Evolutionary conservation across 805 yeast species (phyloP), one percentile per base, ranked within the genome.

Genomic region (Candida vaughaniae): DNA sequence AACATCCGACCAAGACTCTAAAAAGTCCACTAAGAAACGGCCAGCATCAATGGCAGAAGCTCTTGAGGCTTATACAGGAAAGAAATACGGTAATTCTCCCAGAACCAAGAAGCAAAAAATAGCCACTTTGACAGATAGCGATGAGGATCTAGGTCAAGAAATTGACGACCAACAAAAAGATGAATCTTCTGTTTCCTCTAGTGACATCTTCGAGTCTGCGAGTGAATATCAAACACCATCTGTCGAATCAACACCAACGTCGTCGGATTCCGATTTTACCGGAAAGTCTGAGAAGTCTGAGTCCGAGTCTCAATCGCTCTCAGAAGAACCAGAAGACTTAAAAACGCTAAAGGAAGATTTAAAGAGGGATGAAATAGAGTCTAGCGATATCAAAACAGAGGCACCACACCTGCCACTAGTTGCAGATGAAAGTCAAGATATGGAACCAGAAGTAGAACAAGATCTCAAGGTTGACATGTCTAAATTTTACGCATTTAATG

Each of bases 1-100:
- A 37, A 41, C 32, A 16, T 8, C 30, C n/a, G 7, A 10, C 14
- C 8, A 31, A 25, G 25, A 18, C 45, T 7, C 35, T 7, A 31
- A 31, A 37, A 41, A 33, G n/a, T 8, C 30, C n/a, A 12, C 30
- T 14, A 35, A 29, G 16, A 35, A 35, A 14, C 59, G 64, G 47
- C 76, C 77, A 10, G 65, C 52, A 39, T 71, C 78, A 14, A 64
- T 75, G 73, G 80, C 79, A 7, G 80, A 75, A 52, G 82, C 82
- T 7, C 73, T 78, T 20, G 78, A 79, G 9, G 69, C 75, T 6
- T 76, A 76, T 51, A 68, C 81, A 1, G 78, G 80, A 19, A 75
- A 75, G 39, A 71, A 67, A 48, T 77, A 75, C 40, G 55, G 74
- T 45, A 14, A 23, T 14, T 22, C 29, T 15, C 23, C 23, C 7